These are phyloP conservation scores for Lactarius tabidus DNA, from an alignment of 768 basidiomycete genomes.

Conservation along the genomic window DNA sequence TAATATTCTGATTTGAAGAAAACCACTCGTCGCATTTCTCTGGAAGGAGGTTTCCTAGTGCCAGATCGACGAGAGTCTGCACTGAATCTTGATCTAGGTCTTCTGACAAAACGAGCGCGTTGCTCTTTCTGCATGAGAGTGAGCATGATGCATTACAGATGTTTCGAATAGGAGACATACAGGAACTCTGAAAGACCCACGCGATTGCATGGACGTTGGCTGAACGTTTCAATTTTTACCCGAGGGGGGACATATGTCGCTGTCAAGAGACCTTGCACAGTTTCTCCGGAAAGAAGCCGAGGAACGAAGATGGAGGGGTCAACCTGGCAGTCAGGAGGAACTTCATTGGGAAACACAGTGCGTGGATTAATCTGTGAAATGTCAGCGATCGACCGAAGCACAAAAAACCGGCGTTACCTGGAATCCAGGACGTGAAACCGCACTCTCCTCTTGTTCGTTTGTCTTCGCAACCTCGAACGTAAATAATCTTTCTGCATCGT, in stretches of 20 bases:
- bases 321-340: neutral
- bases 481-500: constrained; percentile 45
- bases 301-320: neutral
- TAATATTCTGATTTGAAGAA: neutral
- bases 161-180: neutral
- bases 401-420: constrained; percentile 34
- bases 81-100: neutral
- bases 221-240: neutral
- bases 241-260: neutral
- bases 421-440: constrained; percentile 42
- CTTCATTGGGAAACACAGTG: neutral
- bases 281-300: constrained; percentile 19
- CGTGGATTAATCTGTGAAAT: neutral
- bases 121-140: neutral
- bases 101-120: neutral
- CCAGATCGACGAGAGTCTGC: neutral
- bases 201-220: neutral
- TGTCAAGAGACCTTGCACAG: constrained; percentile 22
- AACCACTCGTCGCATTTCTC: neutral
- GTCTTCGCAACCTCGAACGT: constrained; percentile 53
- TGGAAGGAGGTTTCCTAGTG: neutral
- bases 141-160: neutral
- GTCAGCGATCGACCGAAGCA: neutral
- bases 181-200: neutral
- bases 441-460: constrained; percentile 51